Evolutionary conservation across 495 filamentous ascomycete species (phyloP).

Genomic region (Penicillium goetzii): DNA sequence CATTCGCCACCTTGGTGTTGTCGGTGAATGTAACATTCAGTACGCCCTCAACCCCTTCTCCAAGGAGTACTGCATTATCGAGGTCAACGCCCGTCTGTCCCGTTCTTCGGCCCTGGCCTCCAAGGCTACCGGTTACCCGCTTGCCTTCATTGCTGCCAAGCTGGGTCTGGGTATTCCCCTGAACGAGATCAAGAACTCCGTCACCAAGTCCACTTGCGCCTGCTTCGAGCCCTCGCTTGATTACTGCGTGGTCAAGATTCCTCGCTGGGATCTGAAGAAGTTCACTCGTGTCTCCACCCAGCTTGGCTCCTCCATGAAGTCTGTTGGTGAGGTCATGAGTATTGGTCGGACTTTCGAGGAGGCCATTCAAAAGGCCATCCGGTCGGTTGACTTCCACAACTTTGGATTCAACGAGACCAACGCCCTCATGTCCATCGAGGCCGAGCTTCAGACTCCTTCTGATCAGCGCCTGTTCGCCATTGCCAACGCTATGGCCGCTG

Average conservation of each 20-base stretch:
- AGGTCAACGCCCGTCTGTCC: slow-evolving; percentile 97
- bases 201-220: slow-evolving; percentile 93
- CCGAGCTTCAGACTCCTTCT: slow-evolving; percentile 94
- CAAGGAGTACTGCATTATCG: slow-evolving; percentile 97
- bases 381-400: slow-evolving; percentile 92
- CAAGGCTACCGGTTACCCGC: slow-evolving; percentile 95
- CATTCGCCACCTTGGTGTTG: slow-evolving; percentile 93
- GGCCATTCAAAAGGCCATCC: slow-evolving; percentile 97
- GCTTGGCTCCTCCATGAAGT: slow-evolving; percentile 98
- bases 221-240: slow-evolving; percentile 99
- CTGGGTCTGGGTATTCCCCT: slow-evolving; percentile 91
- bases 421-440: slow-evolving; percentile 93
- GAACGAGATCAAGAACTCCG: slow-evolving; percentile 94
- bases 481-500: slow-evolving; percentile 93
- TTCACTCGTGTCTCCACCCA: slow-evolving; percentile 95
- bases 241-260: slow-evolving; percentile 99
- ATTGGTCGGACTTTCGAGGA: slow-evolving; percentile 97
- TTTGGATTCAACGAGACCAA: slow-evolving; percentile 91
- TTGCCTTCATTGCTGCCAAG: slow-evolving; percentile 96
- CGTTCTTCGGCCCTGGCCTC: slow-evolving; percentile 95
- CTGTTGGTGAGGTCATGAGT: slow-evolving; percentile 98
- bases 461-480: slow-evolving; percentile 98
- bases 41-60: slow-evolving; percentile 97
- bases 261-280: slow-evolving; percentile 98
- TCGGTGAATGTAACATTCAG: slow-evolving; percentile 98